Base-by-base conservation (phyloP, 2,329 filamentous ascomycete species). In the Falciphora oryzae region DNA sequence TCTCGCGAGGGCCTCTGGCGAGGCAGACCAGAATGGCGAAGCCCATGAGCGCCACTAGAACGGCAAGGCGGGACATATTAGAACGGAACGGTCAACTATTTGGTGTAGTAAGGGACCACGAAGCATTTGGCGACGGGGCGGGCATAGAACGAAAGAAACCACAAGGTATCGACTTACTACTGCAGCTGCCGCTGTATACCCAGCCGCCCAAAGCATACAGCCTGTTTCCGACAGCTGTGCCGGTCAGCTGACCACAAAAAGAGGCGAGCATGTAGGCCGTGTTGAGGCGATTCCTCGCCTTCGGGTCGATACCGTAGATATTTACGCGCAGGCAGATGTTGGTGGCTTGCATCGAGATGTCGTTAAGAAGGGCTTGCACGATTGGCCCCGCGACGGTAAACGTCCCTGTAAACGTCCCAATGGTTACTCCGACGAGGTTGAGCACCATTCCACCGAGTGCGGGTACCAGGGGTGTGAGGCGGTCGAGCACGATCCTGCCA, bases 201-300 rank as follows among this genome's bases (percentile, higher is more conserved):
- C 82, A 85, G 0, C 83, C 83, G 1, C 82, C 82, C 35, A 76
- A 70, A 0, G 81, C 81, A 65, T 83, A 85, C 1, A 85, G 71
- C 25, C 78, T 74, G 67, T 84, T 85, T 0, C 85, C 84, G 5
- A 85, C 84, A 1, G 84, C 80, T 0, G 87, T 89, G 0, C 91
- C 91, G 2, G 87, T 88, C 60, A 95, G 69, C 77, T 95, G 91
- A 0, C 91, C 91, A 32, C 83, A 86, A 70, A 94, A 94, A 0
- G 85, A 86, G 10, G 83, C 81, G 0, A 93, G 82, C 91, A 94
- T 95, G 71, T 92, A 95, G 1, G 88, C 89, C 0, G 91, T 93
- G 72, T 95, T 95, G 29, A 94, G 83, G 4, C 91, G 77, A 75
- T 93, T 95, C 5, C 89, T 78, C 0, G 88, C 87, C 66, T 85